Evolutionary conservation across 1,139 yeast species (phyloP).

Genomic region (Sugiyamaella neomexicana): DNA sequence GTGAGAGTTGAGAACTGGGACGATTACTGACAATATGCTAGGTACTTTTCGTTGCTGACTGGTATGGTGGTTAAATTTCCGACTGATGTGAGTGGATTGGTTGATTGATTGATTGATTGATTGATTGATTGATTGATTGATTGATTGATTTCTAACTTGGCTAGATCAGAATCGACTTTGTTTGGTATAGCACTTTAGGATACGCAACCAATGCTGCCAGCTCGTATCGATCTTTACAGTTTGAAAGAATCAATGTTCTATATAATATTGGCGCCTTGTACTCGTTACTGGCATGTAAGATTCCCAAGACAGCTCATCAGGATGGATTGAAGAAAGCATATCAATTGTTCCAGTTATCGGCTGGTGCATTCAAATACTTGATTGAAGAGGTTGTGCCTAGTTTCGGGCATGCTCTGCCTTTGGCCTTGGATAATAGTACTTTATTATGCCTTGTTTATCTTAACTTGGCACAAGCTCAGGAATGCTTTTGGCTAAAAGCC

Average conservation of each 20-base stretch:
- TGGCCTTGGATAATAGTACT: constrained; percentile 49
- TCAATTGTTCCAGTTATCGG: constrained; percentile 60
- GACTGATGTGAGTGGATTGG: constrained; percentile 41
- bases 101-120: no score
- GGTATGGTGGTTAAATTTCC: constrained; percentile 48
- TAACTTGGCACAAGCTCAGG: constrained; percentile 85
- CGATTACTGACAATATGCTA: constrained; percentile 13
- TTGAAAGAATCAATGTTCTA: constrained; percentile 62
- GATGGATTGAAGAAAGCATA: constrained; percentile 66
- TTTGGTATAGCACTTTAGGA: constrained; percentile 73
- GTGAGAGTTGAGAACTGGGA: no score
- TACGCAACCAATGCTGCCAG: constrained; percentile 49
- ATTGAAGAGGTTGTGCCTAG: constrained; percentile 33
- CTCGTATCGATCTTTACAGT: constrained; percentile 49
- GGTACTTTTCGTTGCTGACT: constrained; percentile 41
- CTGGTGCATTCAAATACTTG: constrained; percentile 61
- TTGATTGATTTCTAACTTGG: no score
- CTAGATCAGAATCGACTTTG: constrained; percentile 48
- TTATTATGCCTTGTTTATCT: constrained; percentile 48
- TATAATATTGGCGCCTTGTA: constrained; percentile 70
- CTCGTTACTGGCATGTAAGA: constrained; percentile 52
- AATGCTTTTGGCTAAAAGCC: constrained; percentile 79
- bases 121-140: no score
- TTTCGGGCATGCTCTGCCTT: constrained; percentile 39
- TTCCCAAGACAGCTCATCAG: constrained; percentile 43